A percentile compares a stretch with the other conserved stretches of the same genome.
phyloP scores from a whole-genome alignment of 805 yeast genomes.

The Starmera dryadoides region DNA sequence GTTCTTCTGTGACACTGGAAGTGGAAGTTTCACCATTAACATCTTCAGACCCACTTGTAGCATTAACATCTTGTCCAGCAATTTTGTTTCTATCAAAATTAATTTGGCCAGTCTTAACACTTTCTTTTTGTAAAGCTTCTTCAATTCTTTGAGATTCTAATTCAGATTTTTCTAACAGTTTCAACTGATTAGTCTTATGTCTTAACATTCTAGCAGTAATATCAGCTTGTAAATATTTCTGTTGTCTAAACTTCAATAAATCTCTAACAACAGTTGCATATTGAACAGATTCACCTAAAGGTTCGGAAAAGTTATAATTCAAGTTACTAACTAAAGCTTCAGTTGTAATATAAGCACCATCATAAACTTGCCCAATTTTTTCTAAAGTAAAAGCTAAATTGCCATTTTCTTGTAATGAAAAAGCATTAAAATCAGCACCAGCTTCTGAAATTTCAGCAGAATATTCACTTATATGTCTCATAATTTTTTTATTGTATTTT shows the following conservation, averaged over 20 bases:
- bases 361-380: slow-evolving; percentile 79
- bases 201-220: slow-evolving; percentile 31
- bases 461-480: slow-evolving; percentile 42
- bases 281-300: slow-evolving; percentile 65
- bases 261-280: slow-evolving; percentile 49
- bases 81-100: slow-evolving; percentile 19
- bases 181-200: slow-evolving; percentile 25
- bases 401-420: slow-evolving; percentile 38
- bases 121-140: slow-evolving; percentile 17
- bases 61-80: slow-evolving; percentile 9
- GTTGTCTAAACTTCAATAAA: slow-evolving; percentile 46
- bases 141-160: slow-evolving; percentile 36
- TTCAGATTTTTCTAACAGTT: slow-evolving; percentile 33
- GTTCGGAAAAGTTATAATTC: slow-evolving; percentile 57
- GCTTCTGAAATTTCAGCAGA: slow-evolving; percentile 63
- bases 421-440: slow-evolving; percentile 59
- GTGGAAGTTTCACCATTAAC: background rate
- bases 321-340: slow-evolving; percentile 43
- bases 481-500: slow-evolving; percentile 46
- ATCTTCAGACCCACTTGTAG: slow-evolving; percentile 1
- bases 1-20: background rate
- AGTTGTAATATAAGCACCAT: slow-evolving; percentile 52
- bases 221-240: slow-evolving; percentile 39
- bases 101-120: slow-evolving; percentile 20
- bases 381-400: slow-evolving; percentile 53